phyloP scores from a whole-genome alignment of 768 basidiomycete genomes.

The Pleurotus citrinopileatus region DNA sequence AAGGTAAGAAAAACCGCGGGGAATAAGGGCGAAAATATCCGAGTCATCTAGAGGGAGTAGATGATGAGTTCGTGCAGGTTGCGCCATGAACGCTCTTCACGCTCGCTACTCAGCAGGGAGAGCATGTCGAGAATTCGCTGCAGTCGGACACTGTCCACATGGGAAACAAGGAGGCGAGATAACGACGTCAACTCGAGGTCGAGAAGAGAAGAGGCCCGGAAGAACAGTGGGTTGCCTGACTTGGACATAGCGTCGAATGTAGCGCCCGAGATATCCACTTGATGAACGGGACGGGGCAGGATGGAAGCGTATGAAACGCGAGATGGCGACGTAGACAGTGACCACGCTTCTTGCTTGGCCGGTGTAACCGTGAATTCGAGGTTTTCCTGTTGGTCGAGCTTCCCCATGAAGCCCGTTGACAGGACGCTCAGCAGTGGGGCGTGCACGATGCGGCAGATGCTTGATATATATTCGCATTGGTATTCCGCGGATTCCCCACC shows the following conservation, averaged over 20 bases:
- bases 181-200: background rate
- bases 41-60: background rate
- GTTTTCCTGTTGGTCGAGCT: background rate
- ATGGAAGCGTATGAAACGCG: background rate
- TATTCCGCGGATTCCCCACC: slow-evolving; percentile 3
- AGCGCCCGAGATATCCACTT: background rate
- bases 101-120: background rate
- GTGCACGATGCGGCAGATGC: background rate
- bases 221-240: background rate
- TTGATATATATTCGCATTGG: slow-evolving; percentile 3
- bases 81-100: background rate
- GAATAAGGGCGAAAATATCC: background rate
- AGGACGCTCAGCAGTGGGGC: background rate
- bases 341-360: background rate
- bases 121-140: background rate
- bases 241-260: background rate
- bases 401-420: background rate
- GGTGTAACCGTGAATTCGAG: background rate
- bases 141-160: background rate
- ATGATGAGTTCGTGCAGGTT: background rate
- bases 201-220: background rate
- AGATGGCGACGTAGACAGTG: background rate
- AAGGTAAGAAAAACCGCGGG: background rate
- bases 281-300: background rate
- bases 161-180: background rate